Conservation (phyloP, 805 yeast genomes). For the Cyberlindnera americana region DNA sequence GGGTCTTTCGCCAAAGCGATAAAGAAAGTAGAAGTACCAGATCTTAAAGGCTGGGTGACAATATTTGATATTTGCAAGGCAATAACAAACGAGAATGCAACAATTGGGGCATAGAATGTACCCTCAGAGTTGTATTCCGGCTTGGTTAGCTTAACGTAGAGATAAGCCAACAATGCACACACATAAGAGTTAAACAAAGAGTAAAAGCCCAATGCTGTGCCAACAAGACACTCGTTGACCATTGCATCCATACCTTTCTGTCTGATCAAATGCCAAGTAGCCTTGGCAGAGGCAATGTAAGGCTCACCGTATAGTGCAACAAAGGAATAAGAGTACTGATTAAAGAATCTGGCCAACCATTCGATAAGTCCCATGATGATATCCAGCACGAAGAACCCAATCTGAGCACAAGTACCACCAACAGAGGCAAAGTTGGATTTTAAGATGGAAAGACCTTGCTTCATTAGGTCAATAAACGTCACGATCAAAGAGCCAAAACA, state of each 20-base stretch:
- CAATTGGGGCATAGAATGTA: conserved; percentile 62
- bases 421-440: conserved; percentile 50
- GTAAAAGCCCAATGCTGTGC: conserved; percentile 75
- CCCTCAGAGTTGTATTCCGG: conserved; percentile 64
- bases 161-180: conserved; percentile 57
- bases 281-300: conserved; percentile 72
- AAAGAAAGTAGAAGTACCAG: conserved; percentile 81
- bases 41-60: conserved; percentile 68
- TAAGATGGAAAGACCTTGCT: conserved; percentile 49
- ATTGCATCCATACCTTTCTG: conserved; percentile 82
- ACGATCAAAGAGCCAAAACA: conserved; percentile 81
- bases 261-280: conserved; percentile 74
- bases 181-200: conserved; percentile 67
- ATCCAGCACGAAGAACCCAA: conserved; percentile 51
- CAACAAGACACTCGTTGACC: conserved; percentile 78
- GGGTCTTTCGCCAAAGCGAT: conserved; percentile 84
- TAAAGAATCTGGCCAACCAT: conserved; percentile 81
- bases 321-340: conserved; percentile 85
- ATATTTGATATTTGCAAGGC: conserved; percentile 73
- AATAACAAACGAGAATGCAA: conserved; percentile 71
- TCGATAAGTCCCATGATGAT: conserved; percentile 62
- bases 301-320: conserved; percentile 83
- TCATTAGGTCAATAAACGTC: conserved; percentile 63
- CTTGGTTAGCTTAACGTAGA: conserved; percentile 62
- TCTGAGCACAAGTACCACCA: conserved; percentile 50